These are phyloP conservation scores for Crucihimalaya himalaica DNA, from an alignment of 345 rosid species.

Conservation along the genomic window DNA sequence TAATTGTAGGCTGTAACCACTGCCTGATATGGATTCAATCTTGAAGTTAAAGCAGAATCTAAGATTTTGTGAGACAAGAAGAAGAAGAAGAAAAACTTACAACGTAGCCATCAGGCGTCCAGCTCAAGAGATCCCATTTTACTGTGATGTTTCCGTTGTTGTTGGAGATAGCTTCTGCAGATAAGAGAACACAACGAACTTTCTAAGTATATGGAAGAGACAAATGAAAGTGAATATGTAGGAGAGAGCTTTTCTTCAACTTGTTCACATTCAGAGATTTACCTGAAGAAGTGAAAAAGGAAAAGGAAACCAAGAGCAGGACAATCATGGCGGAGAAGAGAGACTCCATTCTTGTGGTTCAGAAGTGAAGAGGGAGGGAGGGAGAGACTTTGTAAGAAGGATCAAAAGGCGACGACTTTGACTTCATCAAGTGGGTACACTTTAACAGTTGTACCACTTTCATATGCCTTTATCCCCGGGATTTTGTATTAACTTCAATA, in stretches of 20 bases:
- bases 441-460: slow-evolving; percentile 10
- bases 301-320: slow-evolving; percentile 54
- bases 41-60: neutral
- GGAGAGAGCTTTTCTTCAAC: neutral
- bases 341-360: slow-evolving; percentile 49
- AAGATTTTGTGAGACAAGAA: neutral
- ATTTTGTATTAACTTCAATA: neutral
- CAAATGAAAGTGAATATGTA: neutral
- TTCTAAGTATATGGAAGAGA: neutral
- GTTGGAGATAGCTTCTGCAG: slow-evolving; percentile 53
- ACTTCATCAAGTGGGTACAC: neutral
- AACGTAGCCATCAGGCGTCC: slow-evolving; percentile 92
- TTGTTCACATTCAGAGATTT: neutral
- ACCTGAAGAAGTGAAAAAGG: slow-evolving; percentile 64
- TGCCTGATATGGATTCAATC: slow-evolving; percentile 51
- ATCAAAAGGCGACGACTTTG: slow-evolving; percentile 20
- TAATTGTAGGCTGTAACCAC: slow-evolving; percentile 67
- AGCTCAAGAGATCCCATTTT: slow-evolving; percentile 85
- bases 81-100: slow-evolving; percentile 49
- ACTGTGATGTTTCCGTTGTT: slow-evolving; percentile 66
- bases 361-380: neutral
- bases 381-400: slow-evolving; percentile 14
- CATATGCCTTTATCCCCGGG: neutral
- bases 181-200: neutral
- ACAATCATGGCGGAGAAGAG: slow-evolving; percentile 37